Base-by-base conservation (phyloP, 2,329 filamentous ascomycete species). In the Lecanicillium sp. region DNA sequence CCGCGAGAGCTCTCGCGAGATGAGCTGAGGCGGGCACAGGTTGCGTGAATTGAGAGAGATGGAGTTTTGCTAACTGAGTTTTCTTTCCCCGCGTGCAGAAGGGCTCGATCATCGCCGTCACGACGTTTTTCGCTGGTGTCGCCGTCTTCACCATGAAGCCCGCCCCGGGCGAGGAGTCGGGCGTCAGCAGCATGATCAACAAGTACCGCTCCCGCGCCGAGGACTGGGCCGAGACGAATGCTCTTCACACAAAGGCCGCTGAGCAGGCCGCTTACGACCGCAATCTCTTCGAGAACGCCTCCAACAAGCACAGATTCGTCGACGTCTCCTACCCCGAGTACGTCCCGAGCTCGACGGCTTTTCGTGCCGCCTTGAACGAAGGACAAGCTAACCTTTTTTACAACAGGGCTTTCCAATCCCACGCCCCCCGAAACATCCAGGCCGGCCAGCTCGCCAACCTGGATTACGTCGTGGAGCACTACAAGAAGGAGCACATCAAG, bases 261-360 rank as follows among this genome's bases (percentile, higher is more conserved):
- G 72, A 81, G 60, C 75, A 80, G 67, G 78, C 78, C 37, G 74
- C 74, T 36, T 74, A 69, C 60, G 77, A 81, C 66, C 75, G 72
- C 58, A 74, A 79, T 55, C 67, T 81, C 44, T 72, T 81, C 55
- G 62, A 70, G 56, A 67, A 73, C 56, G 65, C 62, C 46, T 62
- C 60, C 29, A 60, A 65, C 56, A 69, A 68, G 60, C 70, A 69
- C 61, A 60, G 59, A 54, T 69, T 69, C 55, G 64, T 77, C 55
- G 75, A 81, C 52, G 68, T 81, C 55, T 70, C 72, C 55, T 78
- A 65, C 54, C 78, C 78, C 37, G 78, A 82, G 78, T 82, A 71
- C 52, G 77, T 74, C 42, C n/a, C 27, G 24, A 44, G 49, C 48
- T 39, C 36, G 30, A 39, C 26, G 17, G 35, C 23, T 12, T 30